These are phyloP conservation scores for Ophiostoma ulmi DNA, from an alignment of 2,329 filamentous ascomycete species.

Conservation along the genomic window DNA sequence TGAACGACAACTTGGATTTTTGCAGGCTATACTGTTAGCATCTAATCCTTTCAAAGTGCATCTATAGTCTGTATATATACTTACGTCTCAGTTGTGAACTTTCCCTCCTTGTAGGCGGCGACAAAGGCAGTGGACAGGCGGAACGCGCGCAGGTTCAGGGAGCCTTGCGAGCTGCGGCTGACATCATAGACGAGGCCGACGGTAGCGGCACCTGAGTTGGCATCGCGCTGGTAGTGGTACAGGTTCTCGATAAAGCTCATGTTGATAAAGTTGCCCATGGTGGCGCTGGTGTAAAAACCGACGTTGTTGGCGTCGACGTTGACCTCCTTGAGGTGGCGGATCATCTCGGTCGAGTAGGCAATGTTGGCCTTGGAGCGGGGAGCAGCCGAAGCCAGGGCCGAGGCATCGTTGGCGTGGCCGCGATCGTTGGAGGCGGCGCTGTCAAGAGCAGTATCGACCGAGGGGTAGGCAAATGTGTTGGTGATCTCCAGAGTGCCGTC, in stretches of 20 bases:
- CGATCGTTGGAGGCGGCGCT: slow-evolving; percentile 24
- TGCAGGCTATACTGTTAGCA: slow-evolving; percentile 60
- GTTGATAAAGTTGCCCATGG: slow-evolving; percentile 98
- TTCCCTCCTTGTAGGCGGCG: slow-evolving; percentile 88
- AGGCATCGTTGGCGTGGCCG: slow-evolving; percentile 65
- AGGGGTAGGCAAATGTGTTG: slow-evolving; percentile 91
- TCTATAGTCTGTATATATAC: slow-evolving; percentile 35
- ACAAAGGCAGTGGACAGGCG: slow-evolving; percentile 83
- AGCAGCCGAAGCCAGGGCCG: slow-evolving; percentile 74
- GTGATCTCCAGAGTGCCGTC: slow-evolving; percentile 80
- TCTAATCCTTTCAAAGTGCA: not conserved
- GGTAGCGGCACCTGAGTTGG: slow-evolving; percentile 80
- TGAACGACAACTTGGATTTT: slow-evolving; percentile 89
- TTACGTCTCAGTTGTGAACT: slow-evolving; percentile 94
- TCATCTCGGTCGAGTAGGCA: slow-evolving; percentile 91
- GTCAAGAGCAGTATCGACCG: slow-evolving; percentile 66
- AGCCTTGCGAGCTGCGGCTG: slow-evolving; percentile 88
- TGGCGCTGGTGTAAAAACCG: slow-evolving; percentile 94
- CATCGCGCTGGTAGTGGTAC: slow-evolving; percentile 92
- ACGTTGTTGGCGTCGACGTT: slow-evolving; percentile 19
- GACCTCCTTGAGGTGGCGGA: slow-evolving; percentile 90
- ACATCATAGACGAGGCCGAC: slow-evolving; percentile 92
- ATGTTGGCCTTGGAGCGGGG: slow-evolving; percentile 88
- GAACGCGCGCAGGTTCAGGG: slow-evolving; percentile 85
- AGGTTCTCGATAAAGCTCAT: slow-evolving; percentile 96